Evolutionary conservation across 73 alveolate species (phyloP).

Genomic region (Blepharisma stoltei): DNA sequence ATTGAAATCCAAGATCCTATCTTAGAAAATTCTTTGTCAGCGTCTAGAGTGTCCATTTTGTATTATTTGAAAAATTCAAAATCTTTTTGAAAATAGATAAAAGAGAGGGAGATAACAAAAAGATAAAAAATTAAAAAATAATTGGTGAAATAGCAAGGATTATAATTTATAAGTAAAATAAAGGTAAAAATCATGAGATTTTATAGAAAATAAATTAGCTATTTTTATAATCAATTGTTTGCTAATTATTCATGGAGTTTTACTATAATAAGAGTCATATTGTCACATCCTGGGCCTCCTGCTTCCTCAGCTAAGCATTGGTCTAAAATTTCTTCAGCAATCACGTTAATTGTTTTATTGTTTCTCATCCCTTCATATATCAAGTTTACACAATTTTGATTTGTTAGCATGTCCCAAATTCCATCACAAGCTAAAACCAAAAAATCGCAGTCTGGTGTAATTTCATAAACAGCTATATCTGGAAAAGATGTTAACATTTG

Average conservation of each 20-base stretch:
- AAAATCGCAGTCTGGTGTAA: slow-evolving; percentile 58
- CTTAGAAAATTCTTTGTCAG: no score
- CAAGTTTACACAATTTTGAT: slow-evolving; percentile 54
- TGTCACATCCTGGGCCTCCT: slow-evolving; percentile 71
- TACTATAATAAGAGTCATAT: slow-evolving; percentile 72
- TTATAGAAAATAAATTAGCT: no score
- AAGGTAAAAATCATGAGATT: no score
- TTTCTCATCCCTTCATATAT: slow-evolving; percentile 46
- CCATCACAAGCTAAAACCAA: slow-evolving; percentile 90
- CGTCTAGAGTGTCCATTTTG: no score
- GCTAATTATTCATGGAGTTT: slow-evolving; percentile 44
- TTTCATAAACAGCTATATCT: slow-evolving; percentile 40
- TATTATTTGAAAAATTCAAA: no score
- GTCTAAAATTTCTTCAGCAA: slow-evolving; percentile 37
- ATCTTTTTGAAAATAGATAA: no score
- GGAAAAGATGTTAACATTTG: slow-evolving; percentile 75
- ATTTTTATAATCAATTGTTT: no score
- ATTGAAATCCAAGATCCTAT: slow-evolving; percentile 8
- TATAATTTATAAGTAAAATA: no score
- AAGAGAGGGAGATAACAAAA: no score
- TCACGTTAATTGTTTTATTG: slow-evolving; percentile 15
- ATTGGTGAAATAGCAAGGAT: no score
- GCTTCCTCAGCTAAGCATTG: slow-evolving; percentile 36
- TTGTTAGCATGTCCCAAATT: slow-evolving; percentile 71
- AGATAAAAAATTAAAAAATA: no score